Conservation (phyloP, 1,284 basidiomycete species). For the Phellopilus nigrolimitatus region DNA sequence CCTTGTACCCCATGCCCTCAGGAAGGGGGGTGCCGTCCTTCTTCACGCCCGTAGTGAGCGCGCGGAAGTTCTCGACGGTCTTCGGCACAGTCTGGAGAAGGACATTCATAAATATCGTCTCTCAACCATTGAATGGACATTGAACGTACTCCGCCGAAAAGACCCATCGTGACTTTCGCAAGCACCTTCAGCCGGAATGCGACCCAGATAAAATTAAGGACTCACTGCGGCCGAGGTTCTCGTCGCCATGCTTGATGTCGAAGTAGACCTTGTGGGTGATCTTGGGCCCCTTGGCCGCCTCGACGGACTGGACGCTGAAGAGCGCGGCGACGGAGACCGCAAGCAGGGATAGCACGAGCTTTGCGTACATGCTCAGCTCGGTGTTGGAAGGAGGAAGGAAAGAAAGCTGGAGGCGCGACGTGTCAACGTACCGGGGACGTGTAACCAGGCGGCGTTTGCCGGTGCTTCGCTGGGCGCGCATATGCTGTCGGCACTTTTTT, state of each 20-base stretch:
- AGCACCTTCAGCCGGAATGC: slow-evolving; percentile 13
- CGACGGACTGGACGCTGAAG: slow-evolving; percentile 61
- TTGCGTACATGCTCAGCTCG: slow-evolving; percentile 17
- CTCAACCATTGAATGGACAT: background rate
- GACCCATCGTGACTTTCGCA: slow-evolving; percentile 68
- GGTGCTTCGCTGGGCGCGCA: background rate
- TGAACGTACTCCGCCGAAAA: slow-evolving; percentile 68
- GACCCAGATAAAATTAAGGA: slow-evolving; percentile 25
- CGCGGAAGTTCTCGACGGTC: slow-evolving; percentile 70
- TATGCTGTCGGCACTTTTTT: background rate
- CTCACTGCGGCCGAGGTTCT: slow-evolving; percentile 76
- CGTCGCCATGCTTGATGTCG: slow-evolving; percentile 86
- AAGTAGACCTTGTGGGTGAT: slow-evolving; percentile 93
- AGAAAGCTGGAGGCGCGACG: slow-evolving; percentile 16
- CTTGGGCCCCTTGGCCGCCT: slow-evolving; percentile 76
- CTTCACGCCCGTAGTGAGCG: slow-evolving; percentile 66
- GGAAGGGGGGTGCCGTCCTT: slow-evolving; percentile 75
- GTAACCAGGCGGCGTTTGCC: slow-evolving; percentile 7
- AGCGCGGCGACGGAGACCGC: slow-evolving; percentile 63
- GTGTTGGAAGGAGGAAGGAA: background rate
- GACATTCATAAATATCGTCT: slow-evolving; percentile 20
- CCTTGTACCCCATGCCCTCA: slow-evolving; percentile 66
- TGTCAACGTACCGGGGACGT: slow-evolving; percentile 10
- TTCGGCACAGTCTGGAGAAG: slow-evolving; percentile 68
- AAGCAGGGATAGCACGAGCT: slow-evolving; percentile 53